Percentiles rank a stretch among this genome's conserved stretches.
These are phyloP conservation scores for Phytophthora citricola DNA, from an alignment of 352 stramenopile genomes.

Conservation along the genomic window DNA sequence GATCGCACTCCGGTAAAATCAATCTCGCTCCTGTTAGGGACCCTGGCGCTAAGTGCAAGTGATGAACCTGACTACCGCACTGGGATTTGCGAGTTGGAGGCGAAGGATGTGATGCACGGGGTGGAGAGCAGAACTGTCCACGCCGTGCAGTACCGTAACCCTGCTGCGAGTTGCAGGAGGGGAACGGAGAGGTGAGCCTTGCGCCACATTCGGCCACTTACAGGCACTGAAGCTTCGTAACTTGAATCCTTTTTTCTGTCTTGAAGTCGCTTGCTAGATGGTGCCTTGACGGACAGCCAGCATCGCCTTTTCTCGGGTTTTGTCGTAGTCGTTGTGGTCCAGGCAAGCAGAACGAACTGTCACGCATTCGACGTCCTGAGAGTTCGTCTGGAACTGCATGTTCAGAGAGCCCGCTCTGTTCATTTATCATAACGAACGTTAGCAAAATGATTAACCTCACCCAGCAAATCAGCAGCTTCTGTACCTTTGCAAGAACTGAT, in stretches of 20 bases:
- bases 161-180: constrained; percentile 11
- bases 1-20: not conserved
- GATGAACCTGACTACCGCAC: not conserved
- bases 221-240: constrained; percentile 1
- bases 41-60: not conserved
- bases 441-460: not conserved
- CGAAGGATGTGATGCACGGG: constrained; percentile 15
- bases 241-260: constrained; percentile 2
- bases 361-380: constrained; percentile 11
- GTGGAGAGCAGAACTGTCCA: constrained; percentile 9
- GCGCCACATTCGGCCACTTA: constrained; percentile 3
- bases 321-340: constrained; percentile 16
- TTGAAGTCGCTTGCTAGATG: constrained; percentile 2
- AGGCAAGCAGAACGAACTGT: constrained; percentile 21
- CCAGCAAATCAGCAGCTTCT: not conserved
- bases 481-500: constrained; percentile 63
- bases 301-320: constrained; percentile 15
- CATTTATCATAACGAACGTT: not conserved
- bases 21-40: not conserved
- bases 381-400: constrained; percentile 16
- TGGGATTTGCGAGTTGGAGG: constrained; percentile 1
- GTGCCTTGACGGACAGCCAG: not conserved
- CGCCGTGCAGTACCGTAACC: constrained; percentile 18
- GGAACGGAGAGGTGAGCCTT: constrained; percentile 30
- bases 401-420: constrained; percentile 19